Evolutionary conservation across 441 rosid species (phyloP).

Genomic region (Biscutella laevigata): DNA sequence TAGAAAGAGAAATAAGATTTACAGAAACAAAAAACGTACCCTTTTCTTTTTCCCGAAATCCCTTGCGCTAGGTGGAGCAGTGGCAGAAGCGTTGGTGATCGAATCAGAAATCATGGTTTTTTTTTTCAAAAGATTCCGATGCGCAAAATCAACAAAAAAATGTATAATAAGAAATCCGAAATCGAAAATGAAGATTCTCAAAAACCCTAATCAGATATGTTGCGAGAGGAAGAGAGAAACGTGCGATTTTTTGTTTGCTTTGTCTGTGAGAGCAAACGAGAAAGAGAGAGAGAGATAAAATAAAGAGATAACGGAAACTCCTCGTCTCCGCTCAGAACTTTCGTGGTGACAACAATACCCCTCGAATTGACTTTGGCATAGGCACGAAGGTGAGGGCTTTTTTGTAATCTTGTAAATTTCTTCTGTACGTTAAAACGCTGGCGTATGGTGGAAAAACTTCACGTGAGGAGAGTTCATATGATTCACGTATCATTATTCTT

Average conservation of each 20-base stretch:
- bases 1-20: neutral
- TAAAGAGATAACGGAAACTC: constrained; percentile 59
- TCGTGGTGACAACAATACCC: constrained; percentile 14
- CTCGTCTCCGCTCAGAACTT: constrained; percentile 44
- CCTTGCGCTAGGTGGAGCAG: constrained; percentile 39
- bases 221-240: constrained; percentile 20
- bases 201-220: constrained; percentile 22
- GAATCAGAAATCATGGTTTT: constrained; percentile 66
- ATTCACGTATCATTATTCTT: constrained; percentile 10
- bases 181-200: constrained; percentile 32
- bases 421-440: constrained; percentile 1
- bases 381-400: neutral
- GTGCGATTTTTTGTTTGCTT: constrained; percentile 8
- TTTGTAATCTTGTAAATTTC: neutral
- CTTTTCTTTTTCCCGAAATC: constrained; percentile 70
- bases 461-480: constrained; percentile 11
- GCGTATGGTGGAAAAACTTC: constrained; percentile 4
- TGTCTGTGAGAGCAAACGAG: constrained; percentile 14
- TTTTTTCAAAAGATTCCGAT: neutral
- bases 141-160: neutral
- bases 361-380: constrained; percentile 10
- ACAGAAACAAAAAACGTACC: constrained; percentile 25
- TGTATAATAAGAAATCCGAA: neutral
- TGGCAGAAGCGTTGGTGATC: constrained; percentile 36
- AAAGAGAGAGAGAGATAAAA: constrained; percentile 23